phyloP scores from a whole-genome alignment of 192 early-diverging fungal species.

The Coemansia sp. region DNA sequence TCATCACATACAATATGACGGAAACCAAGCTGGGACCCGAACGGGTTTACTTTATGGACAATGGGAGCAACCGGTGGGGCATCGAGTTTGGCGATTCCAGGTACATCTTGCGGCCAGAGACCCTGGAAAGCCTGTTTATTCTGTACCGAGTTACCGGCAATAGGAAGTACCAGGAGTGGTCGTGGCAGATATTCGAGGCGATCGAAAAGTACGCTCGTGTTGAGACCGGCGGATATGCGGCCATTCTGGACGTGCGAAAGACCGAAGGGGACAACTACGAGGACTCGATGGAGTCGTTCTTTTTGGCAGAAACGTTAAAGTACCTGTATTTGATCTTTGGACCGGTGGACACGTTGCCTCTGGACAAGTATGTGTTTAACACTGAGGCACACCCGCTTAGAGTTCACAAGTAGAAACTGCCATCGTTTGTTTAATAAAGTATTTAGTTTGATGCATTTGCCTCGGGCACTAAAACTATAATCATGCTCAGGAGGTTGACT shows the following conservation, averaged over 20 bases:
- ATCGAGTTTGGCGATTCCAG: conserved; percentile 3
- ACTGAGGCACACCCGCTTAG: conserved; percentile 91
- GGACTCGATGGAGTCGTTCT: conserved; percentile 73
- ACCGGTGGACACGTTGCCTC: conserved; percentile 59
- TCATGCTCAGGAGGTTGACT: conserved; percentile 47
- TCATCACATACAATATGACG: conserved; percentile 72
- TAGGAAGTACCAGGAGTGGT: conserved; percentile 70
- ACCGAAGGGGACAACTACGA: background rate
- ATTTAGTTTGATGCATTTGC: conserved; percentile 22
- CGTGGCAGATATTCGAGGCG: conserved; percentile 80
- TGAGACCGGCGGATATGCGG: conserved; percentile 58
- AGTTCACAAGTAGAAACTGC: too few species aligned
- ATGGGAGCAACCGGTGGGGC: background rate
- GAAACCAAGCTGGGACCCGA: conserved; percentile 81
- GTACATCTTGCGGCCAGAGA: conserved; percentile 82
- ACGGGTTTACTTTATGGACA: conserved; percentile 60
- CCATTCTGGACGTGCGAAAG: conserved; percentile 28
- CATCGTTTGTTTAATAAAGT: too few species aligned
- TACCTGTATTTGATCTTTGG: conserved; percentile 89
- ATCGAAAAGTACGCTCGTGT: conserved; percentile 79
- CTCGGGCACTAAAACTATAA: conserved; percentile 31
- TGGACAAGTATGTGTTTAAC: conserved; percentile 87
- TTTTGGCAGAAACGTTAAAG: conserved; percentile 94
- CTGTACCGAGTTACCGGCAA: conserved; percentile 84
- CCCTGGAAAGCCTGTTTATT: conserved; percentile 83